These are phyloP conservation scores for Skeletonema potamos DNA, from an alignment of 108 stramenopile species.

Conservation along the genomic window DNA sequence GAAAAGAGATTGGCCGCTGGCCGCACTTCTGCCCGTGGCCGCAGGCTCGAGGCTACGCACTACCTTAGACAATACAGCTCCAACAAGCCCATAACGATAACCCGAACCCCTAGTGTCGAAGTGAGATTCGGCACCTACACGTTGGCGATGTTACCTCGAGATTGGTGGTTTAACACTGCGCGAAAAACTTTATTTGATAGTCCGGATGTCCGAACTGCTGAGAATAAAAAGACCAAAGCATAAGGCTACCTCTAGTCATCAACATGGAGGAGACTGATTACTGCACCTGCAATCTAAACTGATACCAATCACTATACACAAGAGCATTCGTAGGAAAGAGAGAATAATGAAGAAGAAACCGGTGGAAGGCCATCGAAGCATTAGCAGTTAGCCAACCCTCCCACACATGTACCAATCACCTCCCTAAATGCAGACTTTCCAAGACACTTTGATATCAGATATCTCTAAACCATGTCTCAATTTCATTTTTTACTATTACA, in stretches of 20 bases:
- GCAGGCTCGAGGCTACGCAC: background rate
- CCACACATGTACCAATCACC: too few species aligned
- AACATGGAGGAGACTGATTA: too few species aligned
- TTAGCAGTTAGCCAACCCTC: too few species aligned
- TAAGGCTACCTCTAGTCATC: background rate
- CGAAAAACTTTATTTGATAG: background rate
- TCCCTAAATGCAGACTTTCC: background rate
- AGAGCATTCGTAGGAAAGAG: too few species aligned
- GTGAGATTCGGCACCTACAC: background rate
- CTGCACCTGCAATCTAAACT: background rate
- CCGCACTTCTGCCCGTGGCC: background rate
- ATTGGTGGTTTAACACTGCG: background rate
- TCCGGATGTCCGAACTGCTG: background rate
- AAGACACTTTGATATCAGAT: too few species aligned
- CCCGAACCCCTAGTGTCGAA: background rate
- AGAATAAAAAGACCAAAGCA: background rate
- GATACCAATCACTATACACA: background rate
- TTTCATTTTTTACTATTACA: background rate
- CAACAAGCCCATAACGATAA: background rate
- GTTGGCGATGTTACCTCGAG: background rate
- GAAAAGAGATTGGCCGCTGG: background rate
- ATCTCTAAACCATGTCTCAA: background rate
- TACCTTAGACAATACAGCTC: background rate
- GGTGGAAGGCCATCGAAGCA: too few species aligned
- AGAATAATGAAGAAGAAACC: too few species aligned